Evolutionary conservation across 75 land plant species (phyloP), one percentile per base, ranked within the genome.

Genomic region (Selaginella moellendorffii): DNA sequence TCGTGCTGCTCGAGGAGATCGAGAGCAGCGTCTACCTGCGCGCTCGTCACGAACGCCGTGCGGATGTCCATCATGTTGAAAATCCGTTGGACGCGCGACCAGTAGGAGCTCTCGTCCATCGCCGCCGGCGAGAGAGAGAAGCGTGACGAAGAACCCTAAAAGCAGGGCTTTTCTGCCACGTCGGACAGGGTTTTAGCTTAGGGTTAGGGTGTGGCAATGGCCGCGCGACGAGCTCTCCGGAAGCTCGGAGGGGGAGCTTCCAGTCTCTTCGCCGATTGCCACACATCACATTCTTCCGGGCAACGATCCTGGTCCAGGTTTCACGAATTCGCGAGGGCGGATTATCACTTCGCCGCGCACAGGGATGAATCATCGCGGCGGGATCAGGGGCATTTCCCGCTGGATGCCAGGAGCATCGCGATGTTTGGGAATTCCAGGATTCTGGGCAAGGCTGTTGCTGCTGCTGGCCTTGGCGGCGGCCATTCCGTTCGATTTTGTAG

Each of bases 1-100:
- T 71, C 71, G 10, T 66, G 42, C 0, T 31, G 26, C 26, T 27
- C 42, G 21, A 71, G 58, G 25, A 71, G 63, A 28, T 66, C n/a
- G 1, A 71, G 20, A 21, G 74, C 74, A 8, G 71, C 69, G 28
- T 71, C 63, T 0, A 71, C 74, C 54, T 71, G 69, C 12, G 74
- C 27, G 59, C 65, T 69, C 0, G 74, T 65, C 0, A 71, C 69
- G 31, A 71, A 71, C 14, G 74, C 69, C 29, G 74, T 71, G 30
- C 71, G 30, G 24, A 71, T 66, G 28, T 71, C 74, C 74, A 71
- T 71, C 74, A 71, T 71, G 51, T 71, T 54, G 74, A 71, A 71
- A 25, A 65, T 56, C 69, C 74, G 30, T 24, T 65, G 69, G 9
- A 71, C 74, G 27, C 74, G 65, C 28, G 69, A 59, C 74, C 74